phyloP scores from a whole-genome alignment of 495 filamentous ascomycete genomes.

The Hypoxylon perforatum region DNA sequence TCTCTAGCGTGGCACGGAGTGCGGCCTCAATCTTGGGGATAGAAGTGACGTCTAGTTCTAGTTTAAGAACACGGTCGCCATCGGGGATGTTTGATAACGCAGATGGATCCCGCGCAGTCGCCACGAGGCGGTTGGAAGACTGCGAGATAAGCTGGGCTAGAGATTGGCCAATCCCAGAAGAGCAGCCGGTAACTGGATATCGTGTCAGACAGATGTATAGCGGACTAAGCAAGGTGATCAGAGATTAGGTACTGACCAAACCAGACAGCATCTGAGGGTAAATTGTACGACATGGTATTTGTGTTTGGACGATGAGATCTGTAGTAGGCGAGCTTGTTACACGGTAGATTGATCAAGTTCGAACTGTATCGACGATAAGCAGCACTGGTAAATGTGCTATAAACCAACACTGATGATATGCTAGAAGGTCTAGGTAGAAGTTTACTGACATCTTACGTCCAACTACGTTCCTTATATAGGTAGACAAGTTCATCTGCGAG shows the following conservation, averaged over 20 bases:
- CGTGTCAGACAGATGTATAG: neutral
- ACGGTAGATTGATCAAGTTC: neutral
- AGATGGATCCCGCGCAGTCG: slow-evolving; percentile 56
- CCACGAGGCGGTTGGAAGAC: slow-evolving; percentile 58
- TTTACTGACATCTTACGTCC: too few relatives aligned
- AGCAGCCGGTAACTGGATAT: slow-evolving; percentile 61
- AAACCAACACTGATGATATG: too few relatives aligned
- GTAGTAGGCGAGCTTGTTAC: slow-evolving; percentile 21
- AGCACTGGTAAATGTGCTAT: too few relatives aligned
- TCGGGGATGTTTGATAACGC: slow-evolving; percentile 53
- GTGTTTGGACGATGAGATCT: too few relatives aligned
- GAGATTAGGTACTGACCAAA: slow-evolving; percentile 51
- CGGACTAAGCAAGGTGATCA: slow-evolving; percentile 6
- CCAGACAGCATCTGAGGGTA: slow-evolving; percentile 62
- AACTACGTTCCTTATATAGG: too few relatives aligned
- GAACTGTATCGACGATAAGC: neutral
- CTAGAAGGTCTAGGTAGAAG: too few relatives aligned
- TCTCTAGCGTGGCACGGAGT: slow-evolving; percentile 47
- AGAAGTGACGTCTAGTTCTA: slow-evolving; percentile 59
- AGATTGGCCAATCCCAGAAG: slow-evolving; percentile 59
- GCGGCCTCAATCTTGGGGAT: slow-evolving; percentile 53
- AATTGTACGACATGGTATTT: slow-evolving; percentile 55
- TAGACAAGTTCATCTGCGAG: too few relatives aligned
- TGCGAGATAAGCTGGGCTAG: slow-evolving; percentile 54
- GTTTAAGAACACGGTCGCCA: slow-evolving; percentile 52